These are phyloP conservation scores for Talaromyces amestolkiae DNA, from an alignment of 2,329 filamentous ascomycete genomes.

Conservation along the genomic window DNA sequence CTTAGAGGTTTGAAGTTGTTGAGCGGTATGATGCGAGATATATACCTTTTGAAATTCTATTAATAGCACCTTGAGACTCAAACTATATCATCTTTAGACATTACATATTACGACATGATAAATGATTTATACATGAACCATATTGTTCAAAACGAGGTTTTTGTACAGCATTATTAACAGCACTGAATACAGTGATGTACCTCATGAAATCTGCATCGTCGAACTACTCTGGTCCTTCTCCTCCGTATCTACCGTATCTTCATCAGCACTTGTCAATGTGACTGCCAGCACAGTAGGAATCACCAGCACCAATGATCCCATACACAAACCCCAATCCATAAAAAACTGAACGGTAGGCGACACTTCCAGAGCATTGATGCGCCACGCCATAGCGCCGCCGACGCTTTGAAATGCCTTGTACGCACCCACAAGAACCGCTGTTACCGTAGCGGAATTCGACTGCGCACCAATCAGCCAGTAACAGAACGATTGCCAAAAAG, in stretches of 20 bases:
- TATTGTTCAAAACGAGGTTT: neutral
- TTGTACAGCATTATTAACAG: neutral
- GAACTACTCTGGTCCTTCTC: neutral
- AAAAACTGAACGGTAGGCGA: constrained; percentile 11
- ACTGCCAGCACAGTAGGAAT: constrained; percentile 17
- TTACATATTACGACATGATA: neutral
- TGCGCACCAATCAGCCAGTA: constrained; percentile 58
- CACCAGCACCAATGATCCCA: constrained; percentile 13
- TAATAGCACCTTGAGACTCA: too few species aligned
- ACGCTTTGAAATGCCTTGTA: constrained; percentile 49
- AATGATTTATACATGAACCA: neutral
- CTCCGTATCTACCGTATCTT: neutral
- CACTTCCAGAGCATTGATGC: constrained; percentile 14
- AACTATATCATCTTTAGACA: neutral
- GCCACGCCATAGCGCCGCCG: constrained; percentile 49
- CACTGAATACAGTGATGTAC: neutral
- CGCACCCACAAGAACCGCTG: constrained; percentile 48
- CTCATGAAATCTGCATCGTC: neutral
- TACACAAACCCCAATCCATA: constrained; percentile 16
- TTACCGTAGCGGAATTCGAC: constrained; percentile 42
- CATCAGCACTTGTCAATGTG: constrained; percentile 14
- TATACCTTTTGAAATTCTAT: neutral
- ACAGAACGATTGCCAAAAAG: constrained; percentile 64
- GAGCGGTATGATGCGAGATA: neutral
- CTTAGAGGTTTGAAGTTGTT: neutral